Base-by-base conservation (phyloP, 176 grass and related monocot genomes). In the Oryza glaberrima region DNA sequence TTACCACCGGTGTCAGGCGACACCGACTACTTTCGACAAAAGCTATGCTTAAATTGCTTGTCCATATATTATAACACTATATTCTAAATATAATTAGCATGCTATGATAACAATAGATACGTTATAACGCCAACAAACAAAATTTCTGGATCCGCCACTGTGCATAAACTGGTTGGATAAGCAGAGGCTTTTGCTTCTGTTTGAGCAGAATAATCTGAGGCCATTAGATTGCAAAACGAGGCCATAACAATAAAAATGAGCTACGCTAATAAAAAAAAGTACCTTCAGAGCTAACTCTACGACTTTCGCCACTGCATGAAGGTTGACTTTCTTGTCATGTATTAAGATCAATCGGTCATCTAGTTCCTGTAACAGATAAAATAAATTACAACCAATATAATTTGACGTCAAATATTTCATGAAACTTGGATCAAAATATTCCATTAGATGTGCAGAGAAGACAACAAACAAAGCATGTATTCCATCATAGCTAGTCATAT, bases 181-280 rank as follows among this genome's bases (percentile, higher is more conserved):
- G 73, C 13, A 91, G 61, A 84, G 90, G 78, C 82, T 44, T 88
- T 88, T 95, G 93, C 67, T 85, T 92, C 93, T 95, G 74, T 61
- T 80, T 49, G 46, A 61, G 65, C 48, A 82, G 11, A 91, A 83
- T 32, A 32, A 87, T 32, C 0, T 32, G 30, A 3, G 61, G 5
- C 0, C 32, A 77, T 60, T 34, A 84, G 49, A 52, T 52, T 16
- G 14, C 49, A 17, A 15, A 52, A 52, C 25, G 3, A 60, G 23
- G 61, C 11, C 3, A 88, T 52, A 74, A 69, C 23, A 87, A 43
- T 1, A 7, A 71, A 48, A 58, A 88, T 32, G 13, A 78, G 30
- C 4, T 26, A 80, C 67, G 16, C 6, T 32, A 81, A 54, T 35
- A 83, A 76, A 70, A 30, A 77, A 77, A 32, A 25, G 30, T 83